These are phyloP conservation scores for Lunasporangiospora selenospora DNA, from an alignment of 192 early-diverging fungal species.

Conservation along the genomic window DNA sequence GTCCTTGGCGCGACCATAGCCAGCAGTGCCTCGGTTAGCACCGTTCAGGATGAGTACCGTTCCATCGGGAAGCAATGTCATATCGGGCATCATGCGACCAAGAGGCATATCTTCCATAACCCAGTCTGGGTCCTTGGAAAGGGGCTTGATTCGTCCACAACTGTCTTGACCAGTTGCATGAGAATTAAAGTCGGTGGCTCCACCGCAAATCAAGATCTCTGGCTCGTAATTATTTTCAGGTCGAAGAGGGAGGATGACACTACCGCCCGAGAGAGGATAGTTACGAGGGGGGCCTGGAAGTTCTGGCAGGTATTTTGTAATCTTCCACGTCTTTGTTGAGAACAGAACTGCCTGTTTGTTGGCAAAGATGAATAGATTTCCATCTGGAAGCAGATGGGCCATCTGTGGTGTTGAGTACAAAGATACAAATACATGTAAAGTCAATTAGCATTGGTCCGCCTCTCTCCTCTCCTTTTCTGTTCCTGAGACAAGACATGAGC, in stretches of 20 bases:
- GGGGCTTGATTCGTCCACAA: slow-evolving; percentile 57
- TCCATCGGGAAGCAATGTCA: slow-evolving; percentile 56
- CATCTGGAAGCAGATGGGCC: slow-evolving; percentile 53
- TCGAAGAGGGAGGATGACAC: slow-evolving; percentile 58
- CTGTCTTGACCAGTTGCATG: slow-evolving; percentile 44
- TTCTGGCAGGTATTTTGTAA: slow-evolving; percentile 50
- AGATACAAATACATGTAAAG: neutral
- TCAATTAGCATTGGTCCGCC: too few relatives aligned
- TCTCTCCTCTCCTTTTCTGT: too few relatives aligned
- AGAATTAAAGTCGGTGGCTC: slow-evolving; percentile 37
- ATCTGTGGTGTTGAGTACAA: slow-evolving; percentile 17
- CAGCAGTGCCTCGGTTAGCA: slow-evolving; percentile 58
- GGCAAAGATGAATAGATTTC: slow-evolving; percentile 57
- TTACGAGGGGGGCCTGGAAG: slow-evolving; percentile 55
- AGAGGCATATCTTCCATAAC: slow-evolving; percentile 50
- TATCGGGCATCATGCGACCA: slow-evolving; percentile 59
- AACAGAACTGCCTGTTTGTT: slow-evolving; percentile 52
- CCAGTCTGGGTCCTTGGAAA: slow-evolving; percentile 47
- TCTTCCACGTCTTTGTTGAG: slow-evolving; percentile 45
- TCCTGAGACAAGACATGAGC: neutral
- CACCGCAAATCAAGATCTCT: slow-evolving; percentile 69
- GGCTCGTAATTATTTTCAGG: slow-evolving; percentile 62
- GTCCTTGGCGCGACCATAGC: slow-evolving; percentile 51
- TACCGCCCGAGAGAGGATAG: slow-evolving; percentile 64
- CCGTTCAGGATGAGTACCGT: slow-evolving; percentile 68